These are phyloP conservation scores for Apiotrichum akiyoshidainum DNA, from an alignment of 1,284 basidiomycete species.

Conservation along the genomic window DNA sequence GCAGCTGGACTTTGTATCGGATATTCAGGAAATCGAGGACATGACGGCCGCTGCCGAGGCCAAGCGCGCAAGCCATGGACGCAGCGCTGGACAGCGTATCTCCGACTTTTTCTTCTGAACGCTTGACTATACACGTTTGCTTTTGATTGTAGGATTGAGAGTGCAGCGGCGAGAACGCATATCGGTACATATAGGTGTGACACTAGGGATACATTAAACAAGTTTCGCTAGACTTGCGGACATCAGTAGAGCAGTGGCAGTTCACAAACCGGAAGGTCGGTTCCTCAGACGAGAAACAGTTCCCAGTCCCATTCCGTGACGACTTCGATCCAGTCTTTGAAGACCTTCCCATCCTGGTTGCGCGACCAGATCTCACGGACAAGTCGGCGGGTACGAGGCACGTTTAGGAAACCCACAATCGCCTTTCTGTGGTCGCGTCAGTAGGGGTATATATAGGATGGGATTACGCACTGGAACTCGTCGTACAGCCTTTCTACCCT, in stretches of 20 bases:
- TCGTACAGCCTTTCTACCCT: constrained; percentile 34
- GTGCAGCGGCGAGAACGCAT: too few species aligned
- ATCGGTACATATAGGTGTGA: too few species aligned
- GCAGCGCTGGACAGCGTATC: constrained; percentile 13
- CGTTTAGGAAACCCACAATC: constrained; percentile 32
- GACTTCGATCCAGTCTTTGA: constrained; percentile 38
- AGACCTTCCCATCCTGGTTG: constrained; percentile 25
- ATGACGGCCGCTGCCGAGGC: constrained; percentile 25
- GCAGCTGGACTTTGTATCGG: constrained; percentile 27
- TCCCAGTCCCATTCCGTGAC: constrained; percentile 38
- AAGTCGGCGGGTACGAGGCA: constrained; percentile 30
- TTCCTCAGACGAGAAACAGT: constrained; percentile 22
- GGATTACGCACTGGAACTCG: constrained; percentile 24
- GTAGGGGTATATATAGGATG: background rate
- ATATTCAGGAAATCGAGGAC: constrained; percentile 26
- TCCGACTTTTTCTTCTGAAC: constrained; percentile 24
- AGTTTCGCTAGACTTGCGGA: too few species aligned
- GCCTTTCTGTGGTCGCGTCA: constrained; percentile 13
- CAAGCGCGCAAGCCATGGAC: constrained; percentile 15
- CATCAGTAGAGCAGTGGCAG: too few species aligned
- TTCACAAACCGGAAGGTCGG: too few species aligned
- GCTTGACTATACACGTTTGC: too few species aligned
- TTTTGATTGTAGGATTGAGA: too few species aligned
- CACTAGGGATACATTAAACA: too few species aligned
- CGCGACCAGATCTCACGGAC: constrained; percentile 34